Evolutionary conservation across 2,329 filamentous ascomycete genomes (phyloP).

Genomic region (Fusarium scirpi): DNA sequence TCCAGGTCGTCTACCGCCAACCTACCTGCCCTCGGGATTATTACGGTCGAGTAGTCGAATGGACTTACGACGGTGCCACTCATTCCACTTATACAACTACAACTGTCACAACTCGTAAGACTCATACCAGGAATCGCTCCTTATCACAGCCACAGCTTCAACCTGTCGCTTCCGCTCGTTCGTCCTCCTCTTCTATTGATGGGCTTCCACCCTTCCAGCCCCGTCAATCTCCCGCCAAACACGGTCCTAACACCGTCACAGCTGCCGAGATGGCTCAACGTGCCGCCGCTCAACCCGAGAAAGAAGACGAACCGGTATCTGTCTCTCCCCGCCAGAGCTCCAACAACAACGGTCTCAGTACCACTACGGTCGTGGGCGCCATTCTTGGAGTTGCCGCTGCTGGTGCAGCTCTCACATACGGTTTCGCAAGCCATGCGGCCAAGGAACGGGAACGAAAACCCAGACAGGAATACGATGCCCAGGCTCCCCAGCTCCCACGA

Average conservation of each 20-base stretch:
- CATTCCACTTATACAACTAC: slow-evolving; percentile 18
- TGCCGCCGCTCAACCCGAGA: slow-evolving; percentile 32
- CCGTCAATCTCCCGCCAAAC: slow-evolving; percentile 35
- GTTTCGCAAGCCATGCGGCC: slow-evolving; percentile 67
- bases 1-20: slow-evolving; percentile 76
- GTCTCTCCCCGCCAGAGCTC: slow-evolving; percentile 52
- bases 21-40: slow-evolving; percentile 50
- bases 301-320: slow-evolving; percentile 39
- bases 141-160: slow-evolving; percentile 41
- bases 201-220: slow-evolving; percentile 37
- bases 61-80: slow-evolving; percentile 60
- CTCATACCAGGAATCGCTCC: slow-evolving; percentile 36
- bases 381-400: slow-evolving; percentile 86
- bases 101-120: slow-evolving; percentile 15
- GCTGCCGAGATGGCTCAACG: slow-evolving; percentile 43
- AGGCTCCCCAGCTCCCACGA: slow-evolving; percentile 56
- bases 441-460: slow-evolving; percentile 58
- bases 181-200: slow-evolving; percentile 42
- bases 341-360: slow-evolving; percentile 59
- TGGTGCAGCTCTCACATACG: slow-evolving; percentile 73
- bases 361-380: slow-evolving; percentile 77
- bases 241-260: slow-evolving; percentile 38
- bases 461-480: slow-evolving; percentile 57
- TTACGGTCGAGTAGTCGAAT: slow-evolving; percentile 60
- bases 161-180: slow-evolving; percentile 33